These are phyloP conservation scores for Lentinula aciculospora DNA, from an alignment of 768 basidiomycete species.

Conservation along the genomic window DNA sequence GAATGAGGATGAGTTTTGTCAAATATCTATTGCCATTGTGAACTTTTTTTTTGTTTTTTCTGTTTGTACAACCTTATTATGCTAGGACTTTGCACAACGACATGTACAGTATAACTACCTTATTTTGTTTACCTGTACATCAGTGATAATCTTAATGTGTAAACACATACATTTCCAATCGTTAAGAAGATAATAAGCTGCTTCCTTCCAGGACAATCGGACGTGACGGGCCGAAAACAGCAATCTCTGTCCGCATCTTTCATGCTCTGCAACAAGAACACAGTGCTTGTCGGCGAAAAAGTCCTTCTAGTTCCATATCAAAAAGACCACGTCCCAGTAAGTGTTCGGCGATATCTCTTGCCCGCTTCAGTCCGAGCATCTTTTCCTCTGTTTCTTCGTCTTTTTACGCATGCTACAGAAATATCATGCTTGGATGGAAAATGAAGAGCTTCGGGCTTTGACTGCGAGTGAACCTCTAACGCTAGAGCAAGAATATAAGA, in stretches of 20 bases:
- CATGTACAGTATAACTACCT: background rate
- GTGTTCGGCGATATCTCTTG: conserved; percentile 11
- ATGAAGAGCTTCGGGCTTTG: conserved; percentile 60
- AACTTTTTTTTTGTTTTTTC: background rate
- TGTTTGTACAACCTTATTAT: background rate
- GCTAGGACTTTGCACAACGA: background rate
- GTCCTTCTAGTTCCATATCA: conserved; percentile 81
- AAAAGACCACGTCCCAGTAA: conserved; percentile 44
- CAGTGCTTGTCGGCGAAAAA: conserved; percentile 57
- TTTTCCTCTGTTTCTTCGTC: background rate
- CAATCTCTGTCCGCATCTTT: background rate
- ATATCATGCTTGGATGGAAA: conserved; percentile 89
- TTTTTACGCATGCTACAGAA: conserved; percentile 37
- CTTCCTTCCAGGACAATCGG: background rate
- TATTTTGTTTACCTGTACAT: background rate
- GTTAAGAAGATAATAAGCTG: too few species aligned
- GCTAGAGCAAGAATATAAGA: conserved; percentile 78
- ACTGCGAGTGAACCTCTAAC: conserved; percentile 85
- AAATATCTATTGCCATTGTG: background rate
- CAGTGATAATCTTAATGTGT: background rate
- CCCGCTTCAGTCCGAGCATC: background rate
- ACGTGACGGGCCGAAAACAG: background rate
- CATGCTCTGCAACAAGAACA: conserved; percentile 43
- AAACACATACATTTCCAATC: background rate
- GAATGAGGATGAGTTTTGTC: conserved; percentile 1